phyloP scores from a whole-genome alignment of 2,329 filamentous ascomycete genomes.

The Colletotrichum gloeosporioides region DNA sequence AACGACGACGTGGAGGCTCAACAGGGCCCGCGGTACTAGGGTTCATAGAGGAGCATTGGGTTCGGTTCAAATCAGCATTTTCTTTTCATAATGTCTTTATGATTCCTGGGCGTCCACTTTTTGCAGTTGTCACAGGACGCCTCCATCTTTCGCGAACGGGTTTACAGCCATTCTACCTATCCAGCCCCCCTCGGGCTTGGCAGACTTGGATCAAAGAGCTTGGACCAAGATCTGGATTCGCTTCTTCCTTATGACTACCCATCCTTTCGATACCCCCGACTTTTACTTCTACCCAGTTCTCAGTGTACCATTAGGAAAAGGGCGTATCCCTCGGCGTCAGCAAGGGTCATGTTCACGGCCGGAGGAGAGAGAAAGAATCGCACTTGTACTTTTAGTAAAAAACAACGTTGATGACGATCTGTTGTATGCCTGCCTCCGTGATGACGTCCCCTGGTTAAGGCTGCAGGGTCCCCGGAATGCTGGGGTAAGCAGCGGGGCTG shows the following conservation, averaged over 20 bases:
- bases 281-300: conserved; percentile 11
- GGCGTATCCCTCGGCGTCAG: not conserved
- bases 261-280: conserved; percentile 21
- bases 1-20: conserved; percentile 39
- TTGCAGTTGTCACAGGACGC: not conserved
- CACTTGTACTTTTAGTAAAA: not conserved
- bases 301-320: conserved; percentile 12
- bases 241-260: not conserved
- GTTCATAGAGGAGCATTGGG: not conserved
- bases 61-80: not conserved
- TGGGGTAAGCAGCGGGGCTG: not conserved
- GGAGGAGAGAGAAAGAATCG: not conserved
- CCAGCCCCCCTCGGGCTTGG: not conserved
- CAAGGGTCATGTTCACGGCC: not conserved
- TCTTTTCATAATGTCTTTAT: conserved; percentile 22
- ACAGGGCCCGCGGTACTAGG: conserved; percentile 31
- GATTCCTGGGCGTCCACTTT: conserved; percentile 2
- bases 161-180: not conserved
- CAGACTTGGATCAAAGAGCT: not conserved
- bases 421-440: not conserved
- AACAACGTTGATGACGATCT: not conserved
- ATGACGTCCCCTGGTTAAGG: not conserved
- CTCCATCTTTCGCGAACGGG: not conserved
- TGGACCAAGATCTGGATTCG: not conserved
- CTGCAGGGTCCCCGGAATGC: not conserved